Evolutionary conservation across 2,329 filamentous ascomycete species (phyloP), one percentile per base, ranked within the genome.

Genomic region (Colletotrichum sansevieriae): DNA sequence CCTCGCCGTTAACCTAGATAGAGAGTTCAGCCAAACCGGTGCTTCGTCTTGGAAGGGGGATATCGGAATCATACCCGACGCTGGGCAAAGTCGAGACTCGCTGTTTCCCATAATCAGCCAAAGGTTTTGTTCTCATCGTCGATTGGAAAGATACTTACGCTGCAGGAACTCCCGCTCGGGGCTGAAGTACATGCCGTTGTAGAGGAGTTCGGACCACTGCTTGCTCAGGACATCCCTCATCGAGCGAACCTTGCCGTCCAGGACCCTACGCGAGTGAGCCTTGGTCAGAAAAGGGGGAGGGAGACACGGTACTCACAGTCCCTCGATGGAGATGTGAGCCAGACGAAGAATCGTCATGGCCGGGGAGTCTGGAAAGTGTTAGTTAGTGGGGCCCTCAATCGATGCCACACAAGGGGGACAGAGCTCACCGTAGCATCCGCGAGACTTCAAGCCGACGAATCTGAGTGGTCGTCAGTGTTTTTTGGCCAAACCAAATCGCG

Each of bases 381-480:
- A 3, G n/a, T 8, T 2, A 3, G n/a, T 13, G 5, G 4, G 13
- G 11, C 1, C 9, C 1, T 8, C 29, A 7, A 29, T 29, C 29
- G 29, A 29, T 29, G 29, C 29, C 29, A 8, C 29, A 4, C 29
- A 4, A 29, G 12, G 12, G 18, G 10, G 18, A 18, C 29, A 18
- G 22, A 12, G 13, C 52, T 8, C 39, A 55, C 52, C 29, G 29
- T 29, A 92, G 81, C 89, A 92, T 71, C 91, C 91, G 44, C 74
- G 72, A 33, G 68, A 74, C 72, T 80, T 80, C 56, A 80, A 72
- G 44, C 77, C 75, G 43, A 77, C 75, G 54, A 77, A 79, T n/a
- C 77, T 43, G 25, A 25, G 37, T 11, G 13, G 13, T 18, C 11
- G 3, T 39, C 15, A 55, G n/a, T 6, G 7, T 9, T 20, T 18